Evolutionary conservation across 23 red algal genomes (phyloP).

Genomic region (Gracilariopsis chorda): DNA sequence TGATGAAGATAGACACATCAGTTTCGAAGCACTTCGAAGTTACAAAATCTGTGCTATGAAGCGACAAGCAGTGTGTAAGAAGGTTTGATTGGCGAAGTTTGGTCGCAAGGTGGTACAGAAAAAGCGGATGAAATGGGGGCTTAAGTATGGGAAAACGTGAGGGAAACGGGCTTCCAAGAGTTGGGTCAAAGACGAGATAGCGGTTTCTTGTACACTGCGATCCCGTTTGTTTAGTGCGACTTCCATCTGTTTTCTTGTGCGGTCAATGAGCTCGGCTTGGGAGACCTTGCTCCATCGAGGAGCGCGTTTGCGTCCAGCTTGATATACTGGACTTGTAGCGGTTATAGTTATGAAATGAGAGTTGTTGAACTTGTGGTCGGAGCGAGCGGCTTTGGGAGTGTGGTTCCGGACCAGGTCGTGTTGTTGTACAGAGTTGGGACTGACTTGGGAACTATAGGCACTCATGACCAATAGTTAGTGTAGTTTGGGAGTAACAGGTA

Average conservation of each 20-base stretch:
- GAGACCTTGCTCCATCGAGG: neutral
- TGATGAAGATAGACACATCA: constrained; percentile 17
- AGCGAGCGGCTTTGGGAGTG: neutral
- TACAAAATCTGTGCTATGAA: constrained; percentile 39
- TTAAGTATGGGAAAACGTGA: neutral
- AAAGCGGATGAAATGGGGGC: neutral
- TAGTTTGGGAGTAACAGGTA: no score
- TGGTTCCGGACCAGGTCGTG: neutral
- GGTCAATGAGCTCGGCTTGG: neutral
- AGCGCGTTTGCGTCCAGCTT: neutral
- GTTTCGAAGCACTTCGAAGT: constrained; percentile 38
- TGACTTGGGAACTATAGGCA: neutral
- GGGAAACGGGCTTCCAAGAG: neutral
- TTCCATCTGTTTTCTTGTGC: neutral
- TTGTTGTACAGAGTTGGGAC: neutral
- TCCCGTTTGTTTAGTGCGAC: neutral
- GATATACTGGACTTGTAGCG: neutral
- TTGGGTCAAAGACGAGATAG: neutral
- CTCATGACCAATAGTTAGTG: neutral
- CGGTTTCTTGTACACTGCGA: neutral
- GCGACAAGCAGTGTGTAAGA: constrained; percentile 7
- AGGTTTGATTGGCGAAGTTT: neutral
- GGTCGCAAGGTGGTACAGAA: neutral
- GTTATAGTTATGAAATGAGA: neutral
- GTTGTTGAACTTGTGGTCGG: neutral